Evolutionary conservation across 2,329 filamentous ascomycete genomes (phyloP).

Genomic region (Colletotrichum salicis): DNA sequence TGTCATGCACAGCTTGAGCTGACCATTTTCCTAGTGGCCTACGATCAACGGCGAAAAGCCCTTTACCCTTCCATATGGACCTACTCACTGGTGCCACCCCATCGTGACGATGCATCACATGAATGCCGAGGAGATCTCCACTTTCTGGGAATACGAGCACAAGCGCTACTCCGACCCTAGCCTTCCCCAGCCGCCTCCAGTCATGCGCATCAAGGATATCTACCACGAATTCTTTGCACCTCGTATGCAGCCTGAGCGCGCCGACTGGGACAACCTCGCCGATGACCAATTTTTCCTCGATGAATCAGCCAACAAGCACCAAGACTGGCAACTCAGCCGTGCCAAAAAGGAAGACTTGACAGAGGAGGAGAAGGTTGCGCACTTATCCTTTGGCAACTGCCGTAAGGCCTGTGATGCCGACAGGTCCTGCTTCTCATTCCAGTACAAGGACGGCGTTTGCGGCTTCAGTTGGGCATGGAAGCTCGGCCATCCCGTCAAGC

Average conservation of each 20-base stretch:
- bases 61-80: constrained; percentile 57
- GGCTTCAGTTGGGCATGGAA: constrained; percentile 47
- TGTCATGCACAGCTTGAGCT: background rate
- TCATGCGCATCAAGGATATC: constrained; percentile 58
- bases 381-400: constrained; percentile 55
- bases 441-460: constrained; percentile 53
- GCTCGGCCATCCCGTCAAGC: constrained; percentile 51
- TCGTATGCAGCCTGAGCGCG: constrained; percentile 49
- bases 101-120: constrained; percentile 68
- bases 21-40: constrained; percentile 52
- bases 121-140: constrained; percentile 59
- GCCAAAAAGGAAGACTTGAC: constrained; percentile 48
- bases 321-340: constrained; percentile 44
- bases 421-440: constrained; percentile 53
- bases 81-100: constrained; percentile 65
- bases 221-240: constrained; percentile 58
- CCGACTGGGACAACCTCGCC: constrained; percentile 65
- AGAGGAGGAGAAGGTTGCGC: constrained; percentile 52
- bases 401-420: constrained; percentile 53
- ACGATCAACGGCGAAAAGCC: constrained; percentile 68
- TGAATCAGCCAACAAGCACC: constrained; percentile 41
- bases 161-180: constrained; percentile 43
- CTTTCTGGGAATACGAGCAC: constrained; percentile 63
- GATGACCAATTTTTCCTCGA: constrained; percentile 57
- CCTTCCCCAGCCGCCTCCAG: constrained; percentile 36